Conservation (phyloP, 164 flowering plant species). For the Brasenia schreberi region DNA sequence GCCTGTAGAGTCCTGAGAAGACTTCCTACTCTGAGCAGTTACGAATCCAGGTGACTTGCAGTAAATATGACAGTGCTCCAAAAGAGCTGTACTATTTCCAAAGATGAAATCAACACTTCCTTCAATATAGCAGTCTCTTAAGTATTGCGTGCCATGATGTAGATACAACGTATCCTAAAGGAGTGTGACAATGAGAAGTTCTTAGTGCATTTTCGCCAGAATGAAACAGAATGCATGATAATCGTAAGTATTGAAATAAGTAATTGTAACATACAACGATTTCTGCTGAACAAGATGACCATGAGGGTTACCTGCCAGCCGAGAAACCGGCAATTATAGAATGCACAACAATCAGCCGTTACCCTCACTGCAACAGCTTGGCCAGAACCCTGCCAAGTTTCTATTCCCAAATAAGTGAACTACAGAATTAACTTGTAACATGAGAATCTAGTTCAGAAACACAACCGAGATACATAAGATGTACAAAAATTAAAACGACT, state of each 20-base stretch:
- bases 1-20: conserved; percentile 90
- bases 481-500: too few species aligned
- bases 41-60: conserved; percentile 83
- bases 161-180: conserved; percentile 89
- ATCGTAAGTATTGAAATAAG: background rate
- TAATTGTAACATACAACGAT: background rate
- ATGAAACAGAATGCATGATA: background rate
- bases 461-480: too few species aligned
- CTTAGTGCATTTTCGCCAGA: background rate
- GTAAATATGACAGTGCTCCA: conserved; percentile 96
- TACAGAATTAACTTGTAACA: background rate
- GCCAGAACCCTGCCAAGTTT: conserved; percentile 63
- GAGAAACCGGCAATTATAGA: conserved; percentile 89
- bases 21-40: conserved; percentile 94
- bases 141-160: conserved; percentile 85
- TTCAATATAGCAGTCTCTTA: conserved; percentile 90
- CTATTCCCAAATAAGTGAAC: background rate
- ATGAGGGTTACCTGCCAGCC: conserved; percentile 78
- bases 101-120: conserved; percentile 97
- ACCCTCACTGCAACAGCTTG: conserved; percentile 96
- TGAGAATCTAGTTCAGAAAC: too few species aligned
- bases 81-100: conserved; percentile 91
- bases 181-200: background rate
- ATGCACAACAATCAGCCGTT: conserved; percentile 91
- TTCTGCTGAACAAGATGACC: background rate